Evolutionary conservation across 2,329 filamentous ascomycete genomes (phyloP).

Genomic region (Talaromyces pinophilus): DNA sequence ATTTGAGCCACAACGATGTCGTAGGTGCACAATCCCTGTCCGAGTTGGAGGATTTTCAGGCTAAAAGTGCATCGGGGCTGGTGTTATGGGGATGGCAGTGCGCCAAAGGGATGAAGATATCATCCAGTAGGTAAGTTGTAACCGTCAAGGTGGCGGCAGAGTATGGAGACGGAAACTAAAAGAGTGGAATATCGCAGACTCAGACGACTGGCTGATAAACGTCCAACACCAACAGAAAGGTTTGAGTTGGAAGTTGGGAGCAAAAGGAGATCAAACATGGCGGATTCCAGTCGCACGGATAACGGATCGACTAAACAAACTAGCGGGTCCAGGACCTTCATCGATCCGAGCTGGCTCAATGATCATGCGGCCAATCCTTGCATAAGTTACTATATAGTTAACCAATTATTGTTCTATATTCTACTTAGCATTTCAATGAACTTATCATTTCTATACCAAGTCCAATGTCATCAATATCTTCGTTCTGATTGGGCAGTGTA

Average conservation of each 20-base stretch:
- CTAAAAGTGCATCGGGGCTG: background rate
- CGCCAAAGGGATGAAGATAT: background rate
- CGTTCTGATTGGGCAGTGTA: background rate
- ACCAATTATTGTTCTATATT: background rate
- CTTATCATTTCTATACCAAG: too few species aligned
- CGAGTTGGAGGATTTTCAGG: background rate
- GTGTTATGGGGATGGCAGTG: background rate
- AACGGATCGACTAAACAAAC: slow-evolving; percentile 1
- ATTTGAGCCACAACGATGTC: background rate
- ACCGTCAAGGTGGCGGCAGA: background rate
- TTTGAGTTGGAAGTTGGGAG: background rate
- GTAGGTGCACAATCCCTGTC: background rate
- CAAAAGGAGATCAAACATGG: background rate
- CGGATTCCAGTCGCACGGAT: background rate
- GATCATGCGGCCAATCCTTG: background rate
- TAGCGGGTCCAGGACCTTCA: background rate
- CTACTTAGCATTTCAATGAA: background rate
- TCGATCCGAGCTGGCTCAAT: background rate
- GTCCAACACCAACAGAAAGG: background rate
- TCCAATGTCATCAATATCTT: background rate
- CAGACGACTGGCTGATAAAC: background rate
- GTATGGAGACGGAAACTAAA: background rate
- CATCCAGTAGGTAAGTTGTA: background rate
- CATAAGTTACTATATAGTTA: background rate
- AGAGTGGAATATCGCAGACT: background rate